Base-by-base conservation (phyloP, 345 rosid species). In the Fremontodendron californicum region DNA sequence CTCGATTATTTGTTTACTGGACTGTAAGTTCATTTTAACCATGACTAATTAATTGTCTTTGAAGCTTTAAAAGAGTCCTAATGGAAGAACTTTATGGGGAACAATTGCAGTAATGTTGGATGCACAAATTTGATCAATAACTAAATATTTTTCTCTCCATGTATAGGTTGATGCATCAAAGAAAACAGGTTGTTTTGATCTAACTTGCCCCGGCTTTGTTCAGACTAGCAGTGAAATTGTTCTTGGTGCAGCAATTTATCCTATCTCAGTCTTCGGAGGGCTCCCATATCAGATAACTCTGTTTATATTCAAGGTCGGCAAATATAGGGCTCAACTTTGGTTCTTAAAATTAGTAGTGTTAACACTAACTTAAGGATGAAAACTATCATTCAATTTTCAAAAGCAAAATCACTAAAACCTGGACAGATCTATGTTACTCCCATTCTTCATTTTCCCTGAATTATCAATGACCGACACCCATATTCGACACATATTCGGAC, bases 201-300 rank as follows among this genome's bases (percentile, higher is more conserved):
- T 88, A 39, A 85, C 84, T 18, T 90, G 91, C 65, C 89, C 91
- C 5, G 91, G 91, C 23, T 90, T 90, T 51, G 85, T 90, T 77
- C 93, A 88, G 73, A 87, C 87, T 1, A 90, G 86, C 83, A 70
- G 25, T 8, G 87, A 90, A 69, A 78, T 90, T 58, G 91, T 90
- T 21, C 84, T 90, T 45, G 90, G 91, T 1, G 87, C 90, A 5
- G 87, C 91, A 66, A 87, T 90, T 68, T 81, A 82, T 71, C 90
- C 90, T 12, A 64, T 88, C 61, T 84, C 94, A 0, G 81, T 79
- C 1, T 70, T 73, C 18, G 25, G 21, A 5, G 86, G 86, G 5
- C 87, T 88, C 49, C 90, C 90, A 4, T 84, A 76, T 75, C 87
- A 86, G 75, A 84, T 90, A 57, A 88, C 80, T 29, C 51, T 88